Conservation (phyloP, 306 rosid species). For the Rosa rugosa region DNA sequence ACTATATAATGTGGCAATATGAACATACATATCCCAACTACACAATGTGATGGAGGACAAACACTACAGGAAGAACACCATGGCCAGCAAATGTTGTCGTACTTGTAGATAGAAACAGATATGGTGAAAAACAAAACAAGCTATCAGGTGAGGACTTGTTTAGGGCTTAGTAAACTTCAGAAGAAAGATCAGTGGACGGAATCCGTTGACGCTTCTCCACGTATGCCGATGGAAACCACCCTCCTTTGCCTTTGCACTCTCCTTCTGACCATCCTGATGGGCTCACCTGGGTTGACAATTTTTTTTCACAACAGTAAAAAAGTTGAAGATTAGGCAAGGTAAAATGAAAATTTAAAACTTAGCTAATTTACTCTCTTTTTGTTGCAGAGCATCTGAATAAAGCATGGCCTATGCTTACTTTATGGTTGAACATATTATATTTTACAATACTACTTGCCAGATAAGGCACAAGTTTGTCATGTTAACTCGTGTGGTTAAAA, state of each 20-base stretch:
- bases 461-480: not conserved
- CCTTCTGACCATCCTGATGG: constrained; percentile 97
- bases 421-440: not conserved
- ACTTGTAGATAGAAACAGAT: not conserved
- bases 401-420: not conserved
- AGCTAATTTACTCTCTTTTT: too few species aligned
- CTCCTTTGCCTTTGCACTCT: constrained; percentile 83
- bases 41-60: not conserved
- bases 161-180: constrained; percentile 55
- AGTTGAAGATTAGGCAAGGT: not conserved
- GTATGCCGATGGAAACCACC: constrained; percentile 89
- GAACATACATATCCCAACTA: too few species aligned
- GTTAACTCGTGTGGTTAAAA: not conserved
- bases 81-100: not conserved
- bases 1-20: too few species aligned
- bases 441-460: not conserved
- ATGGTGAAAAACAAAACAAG: constrained; percentile 11
- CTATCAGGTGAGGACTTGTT: constrained; percentile 18
- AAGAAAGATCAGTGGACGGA: constrained; percentile 49
- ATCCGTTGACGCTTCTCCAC: constrained; percentile 86
- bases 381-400: not conserved
- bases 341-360: not conserved
- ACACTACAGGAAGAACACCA: not conserved
- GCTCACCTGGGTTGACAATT: constrained; percentile 52
- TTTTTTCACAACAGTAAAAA: not conserved